These are phyloP conservation scores for Agarophyton chilense DNA, from an alignment of 23 red algal genomes.

Conservation along the genomic window DNA sequence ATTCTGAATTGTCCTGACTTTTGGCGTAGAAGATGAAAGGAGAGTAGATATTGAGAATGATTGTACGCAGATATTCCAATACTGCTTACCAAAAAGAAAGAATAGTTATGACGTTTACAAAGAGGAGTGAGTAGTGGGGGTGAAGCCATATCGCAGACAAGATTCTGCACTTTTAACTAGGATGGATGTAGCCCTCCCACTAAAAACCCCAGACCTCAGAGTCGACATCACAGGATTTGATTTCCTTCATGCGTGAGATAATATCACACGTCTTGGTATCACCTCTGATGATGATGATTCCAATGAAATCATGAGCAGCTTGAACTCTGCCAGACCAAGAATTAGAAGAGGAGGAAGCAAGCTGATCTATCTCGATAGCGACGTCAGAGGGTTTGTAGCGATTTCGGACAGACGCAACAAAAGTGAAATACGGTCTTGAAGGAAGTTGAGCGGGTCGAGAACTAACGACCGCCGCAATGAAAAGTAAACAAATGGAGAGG, in stretches of 20 bases:
- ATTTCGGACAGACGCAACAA: not conserved
- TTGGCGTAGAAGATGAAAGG: too few species aligned
- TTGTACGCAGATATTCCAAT: too few species aligned
- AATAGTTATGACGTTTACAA: too few species aligned
- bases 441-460: not conserved
- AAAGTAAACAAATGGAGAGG: not conserved
- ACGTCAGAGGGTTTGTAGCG: not conserved
- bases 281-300: not conserved
- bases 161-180: too few species aligned
- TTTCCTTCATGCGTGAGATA: not conserved
- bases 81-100: too few species aligned
- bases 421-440: not conserved
- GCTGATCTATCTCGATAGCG: not conserved
- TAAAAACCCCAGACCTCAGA: not conserved
- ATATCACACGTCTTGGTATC: not conserved
- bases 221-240: not conserved
- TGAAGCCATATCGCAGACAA: too few species aligned
- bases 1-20: too few species aligned
- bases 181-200: too few species aligned
- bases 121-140: too few species aligned
- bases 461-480: not conserved
- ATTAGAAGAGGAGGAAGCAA: not conserved
- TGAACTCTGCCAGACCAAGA: not conserved
- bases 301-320: not conserved
- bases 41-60: too few species aligned